Evolutionary conservation across 371 early-diverging fungal genomes (phyloP), one percentile per base, ranked within the genome.

Genomic region (Mortierella sp.): DNA sequence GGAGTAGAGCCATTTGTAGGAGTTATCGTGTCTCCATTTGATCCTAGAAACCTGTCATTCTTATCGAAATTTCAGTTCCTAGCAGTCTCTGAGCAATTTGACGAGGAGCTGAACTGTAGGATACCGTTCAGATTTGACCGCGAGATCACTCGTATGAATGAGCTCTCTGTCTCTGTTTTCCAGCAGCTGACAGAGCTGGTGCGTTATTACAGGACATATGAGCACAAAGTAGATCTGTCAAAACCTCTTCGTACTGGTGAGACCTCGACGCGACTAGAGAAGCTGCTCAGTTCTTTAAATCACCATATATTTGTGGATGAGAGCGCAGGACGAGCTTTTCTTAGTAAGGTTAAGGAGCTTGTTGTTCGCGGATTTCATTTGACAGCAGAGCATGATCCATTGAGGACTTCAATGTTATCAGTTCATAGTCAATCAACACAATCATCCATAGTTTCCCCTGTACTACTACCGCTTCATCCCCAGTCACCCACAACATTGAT

Each of bases 1-100:
- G 93, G 92, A 9, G 85, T 89, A 29, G 94, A 95, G 66, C 95
- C 96, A 9, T 96, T 96, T 85, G 87, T 95, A 45, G 95, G 95
- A 15, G 92, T 89, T 17, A 96, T 96, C 64, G 90, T 94, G 4
- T 88, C 88, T 17, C 95, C 95, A 13, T 93, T 90, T 75, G 89
- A 93, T 70, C 84, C 86, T 8, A 83, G 83, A 19, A 82, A 80
- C 34, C 69, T 72, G 8, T 85, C 88, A 23, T 85, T 86, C 22
- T 72, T 86, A 47, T 90, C 90, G n/a, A 83, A 87, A 68, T 85
- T 90, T 34, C 89, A 89, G 69, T 90, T 89, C 73, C 69, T 90
- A 49, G 86, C 87, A 49, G 61, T 72, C 37, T 76, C 83, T 17
- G 85, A 70, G 34, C 68, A 58, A 49, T 78, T 70, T 77, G 77